phyloP scores from a whole-genome alignment of 140 eudicot species.

The Bidens hawaiensis region DNA sequence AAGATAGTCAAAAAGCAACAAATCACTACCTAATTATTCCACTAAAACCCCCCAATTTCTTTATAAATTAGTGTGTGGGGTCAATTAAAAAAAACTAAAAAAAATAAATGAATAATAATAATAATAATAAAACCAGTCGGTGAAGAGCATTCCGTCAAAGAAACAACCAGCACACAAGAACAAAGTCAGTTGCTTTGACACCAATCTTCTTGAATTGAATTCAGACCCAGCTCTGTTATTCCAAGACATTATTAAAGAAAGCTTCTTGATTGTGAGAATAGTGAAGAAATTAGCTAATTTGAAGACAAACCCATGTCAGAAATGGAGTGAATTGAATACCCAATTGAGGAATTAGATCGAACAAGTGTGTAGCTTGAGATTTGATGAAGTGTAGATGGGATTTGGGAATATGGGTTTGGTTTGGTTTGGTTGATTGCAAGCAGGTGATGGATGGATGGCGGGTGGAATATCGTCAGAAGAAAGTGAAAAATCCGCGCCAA shows the following conservation, averaged over 20 bases:
- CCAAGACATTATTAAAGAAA: slow-evolving; percentile 62
- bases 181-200: slow-evolving; percentile 58
- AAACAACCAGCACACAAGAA: slow-evolving; percentile 79
- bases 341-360: background rate
- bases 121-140: slow-evolving; percentile 64
- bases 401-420: too few species aligned
- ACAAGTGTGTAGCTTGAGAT: background rate
- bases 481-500: too few species aligned
- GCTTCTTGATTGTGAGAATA: background rate
- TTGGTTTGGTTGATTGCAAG: too few species aligned
- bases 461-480: too few species aligned
- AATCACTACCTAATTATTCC: slow-evolving; percentile 20
- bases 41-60: slow-evolving; percentile 1
- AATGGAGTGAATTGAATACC: background rate
- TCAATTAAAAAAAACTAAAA: slow-evolving; percentile 14
- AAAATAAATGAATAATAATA: slow-evolving; percentile 11
- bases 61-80: slow-evolving; percentile 24
- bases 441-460: too few species aligned
- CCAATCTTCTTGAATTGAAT: slow-evolving; percentile 42
- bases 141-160: slow-evolving; percentile 95
- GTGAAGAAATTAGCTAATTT: slow-evolving; percentile 4
- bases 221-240: slow-evolving; percentile 52
- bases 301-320: background rate
- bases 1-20: slow-evolving; percentile 1
- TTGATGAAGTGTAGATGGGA: too few species aligned